Base-by-base conservation (phyloP, 2,329 filamentous ascomycete species). In the Seiridium unicorne region DNA sequence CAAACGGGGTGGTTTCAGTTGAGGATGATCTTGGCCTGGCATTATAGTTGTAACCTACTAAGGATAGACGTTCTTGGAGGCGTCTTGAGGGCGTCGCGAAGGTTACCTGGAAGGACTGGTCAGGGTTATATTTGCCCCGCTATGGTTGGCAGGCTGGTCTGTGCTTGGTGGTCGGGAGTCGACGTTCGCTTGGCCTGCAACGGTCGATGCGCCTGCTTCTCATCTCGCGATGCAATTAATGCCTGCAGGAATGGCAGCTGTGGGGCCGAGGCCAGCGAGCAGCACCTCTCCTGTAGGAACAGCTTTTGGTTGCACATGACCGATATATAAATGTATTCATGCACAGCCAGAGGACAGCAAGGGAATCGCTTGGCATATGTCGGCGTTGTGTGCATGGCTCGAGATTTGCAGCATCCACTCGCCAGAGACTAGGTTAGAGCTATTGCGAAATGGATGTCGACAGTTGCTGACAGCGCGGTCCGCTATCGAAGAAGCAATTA, bases 401-500 rank as follows among this genome's bases (percentile, higher is more conserved):
- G 44, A 10, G 18, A 26, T 26, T 26, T 26, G 18, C 18, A 26
- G 47, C 31, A 49, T n/a, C 18, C n/a, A 32, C 4, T 53, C 18
- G 5, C n/a, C 49, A 53, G 35, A 51, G 38, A 38, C 49, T 53
- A 53, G 34, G 35, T n/a, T 34, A 40, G 35, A 53, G 34, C 49
- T 53, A 53, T 53, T 53, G 49, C 49, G 49, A 32, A 36, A 53
- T 36, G 18, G 38, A 53, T 36, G 32, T 53, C 32, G 18, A 36
- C 49, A 53, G 49, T 53, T 35, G 34, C 7, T 35, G 49, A 53
- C 49, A 53, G 49, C 35, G 49, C 49, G 49, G 49, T 35, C 49
- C 31, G 49, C 35, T 55, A 55, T 40, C 34, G 51, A 55, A 55
- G 49, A 53, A 53, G 49, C 49, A 53, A 53, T 53, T 38, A 53